Evolutionary conservation across 805 yeast species (phyloP).

Genomic region (Wickerhamomyces ciferrii): DNA sequence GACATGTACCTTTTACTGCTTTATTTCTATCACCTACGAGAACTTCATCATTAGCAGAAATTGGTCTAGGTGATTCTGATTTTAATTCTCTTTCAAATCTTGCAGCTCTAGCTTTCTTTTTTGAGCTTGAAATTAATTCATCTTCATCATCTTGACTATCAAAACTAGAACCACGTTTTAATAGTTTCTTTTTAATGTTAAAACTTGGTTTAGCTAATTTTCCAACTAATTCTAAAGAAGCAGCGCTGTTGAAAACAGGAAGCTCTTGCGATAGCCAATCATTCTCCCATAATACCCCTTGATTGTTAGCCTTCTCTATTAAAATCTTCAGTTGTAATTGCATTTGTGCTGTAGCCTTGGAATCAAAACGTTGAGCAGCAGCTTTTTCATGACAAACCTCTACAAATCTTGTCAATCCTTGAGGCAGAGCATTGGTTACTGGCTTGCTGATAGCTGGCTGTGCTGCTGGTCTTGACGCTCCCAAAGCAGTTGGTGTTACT

Average conservation of each 20-base stretch:
- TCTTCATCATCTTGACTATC: slow-evolving; percentile 7
- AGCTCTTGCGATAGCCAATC: slow-evolving; percentile 23
- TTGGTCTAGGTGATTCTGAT: slow-evolving; percentile 9
- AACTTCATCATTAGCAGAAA: slow-evolving; percentile 22
- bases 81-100: slow-evolving; percentile 25
- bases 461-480: neutral
- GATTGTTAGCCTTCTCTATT: slow-evolving; percentile 20
- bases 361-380: slow-evolving; percentile 7
- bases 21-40: slow-evolving; percentile 26
- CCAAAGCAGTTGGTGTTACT: slow-evolving; percentile 4
- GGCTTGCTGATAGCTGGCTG: neutral
- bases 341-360: slow-evolving; percentile 10
- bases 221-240: slow-evolving; percentile 11
- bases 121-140: slow-evolving; percentile 18
- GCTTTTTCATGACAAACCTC: slow-evolving; percentile 17
- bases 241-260: slow-evolving; percentile 14
- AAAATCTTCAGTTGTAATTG: slow-evolving; percentile 19
- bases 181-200: neutral
- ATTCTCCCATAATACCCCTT: slow-evolving; percentile 19
- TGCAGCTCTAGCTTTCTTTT: slow-evolving; percentile 29
- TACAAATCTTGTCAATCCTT: slow-evolving; percentile 15
- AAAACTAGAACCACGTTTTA: neutral
- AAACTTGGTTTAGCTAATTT: slow-evolving; percentile 4
- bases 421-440: slow-evolving; percentile 9
- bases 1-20: slow-evolving; percentile 58